These are phyloP conservation scores for Linum tenue DNA, from an alignment of 345 rosid genomes.

Conservation along the genomic window DNA sequence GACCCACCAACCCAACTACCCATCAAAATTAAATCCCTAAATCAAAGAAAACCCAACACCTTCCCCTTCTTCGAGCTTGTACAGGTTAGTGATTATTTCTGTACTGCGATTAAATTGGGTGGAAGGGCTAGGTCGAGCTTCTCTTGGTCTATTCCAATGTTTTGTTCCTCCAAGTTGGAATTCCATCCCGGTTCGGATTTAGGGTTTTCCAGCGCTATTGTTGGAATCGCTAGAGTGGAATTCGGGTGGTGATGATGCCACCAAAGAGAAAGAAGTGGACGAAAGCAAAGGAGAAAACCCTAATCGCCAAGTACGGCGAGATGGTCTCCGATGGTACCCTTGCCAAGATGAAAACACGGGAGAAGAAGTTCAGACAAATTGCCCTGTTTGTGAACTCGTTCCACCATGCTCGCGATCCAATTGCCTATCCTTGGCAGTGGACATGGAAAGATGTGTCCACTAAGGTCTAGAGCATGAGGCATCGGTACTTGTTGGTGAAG, in stretches of 20 bases:
- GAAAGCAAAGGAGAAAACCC: constrained; percentile 70
- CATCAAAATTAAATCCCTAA: no score
- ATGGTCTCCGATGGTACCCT: constrained; percentile 62
- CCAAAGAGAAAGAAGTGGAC: constrained; percentile 72
- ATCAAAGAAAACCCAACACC: no score
- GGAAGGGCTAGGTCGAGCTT: no score
- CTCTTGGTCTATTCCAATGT: neutral
- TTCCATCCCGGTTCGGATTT: neutral
- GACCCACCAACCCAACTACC: no score
- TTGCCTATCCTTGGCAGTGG: constrained; percentile 65
- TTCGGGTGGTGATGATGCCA: constrained; percentile 29
- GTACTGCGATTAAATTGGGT: neutral
- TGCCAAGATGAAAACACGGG: constrained; percentile 69
- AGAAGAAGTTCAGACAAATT: constrained; percentile 60
- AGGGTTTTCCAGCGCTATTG: neutral
- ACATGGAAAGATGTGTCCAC: constrained; percentile 85
- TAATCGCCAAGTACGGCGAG: constrained; percentile 56
- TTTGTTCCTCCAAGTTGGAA: neutral
- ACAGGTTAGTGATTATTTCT: neutral
- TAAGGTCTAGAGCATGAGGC: constrained; percentile 83
- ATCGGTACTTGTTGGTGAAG: constrained; percentile 66
- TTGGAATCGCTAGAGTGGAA: neutral
- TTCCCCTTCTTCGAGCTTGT: no score
- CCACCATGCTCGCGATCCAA: constrained; percentile 49
- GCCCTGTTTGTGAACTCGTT: constrained; percentile 53